These are phyloP conservation scores for Epichloe amarillans DNA, from an alignment of 2,329 filamentous ascomycete species.

Conservation along the genomic window DNA sequence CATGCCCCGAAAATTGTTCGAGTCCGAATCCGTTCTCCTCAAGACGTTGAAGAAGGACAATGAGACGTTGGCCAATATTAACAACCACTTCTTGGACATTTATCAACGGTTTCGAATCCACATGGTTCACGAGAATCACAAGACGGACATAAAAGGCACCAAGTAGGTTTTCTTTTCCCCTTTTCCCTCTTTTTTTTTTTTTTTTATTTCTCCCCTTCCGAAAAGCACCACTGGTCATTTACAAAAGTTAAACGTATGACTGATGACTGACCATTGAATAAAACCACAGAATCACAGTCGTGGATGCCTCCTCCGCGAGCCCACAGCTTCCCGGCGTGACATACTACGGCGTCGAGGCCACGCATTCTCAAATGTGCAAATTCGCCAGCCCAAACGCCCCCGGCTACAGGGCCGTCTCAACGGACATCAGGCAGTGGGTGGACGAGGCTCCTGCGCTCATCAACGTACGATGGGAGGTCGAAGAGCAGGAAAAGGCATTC, in stretches of 20 bases:
- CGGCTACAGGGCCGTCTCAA: slow-evolving; percentile 44
- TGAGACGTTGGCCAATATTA: slow-evolving; percentile 62
- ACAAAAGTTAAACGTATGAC: too few species aligned
- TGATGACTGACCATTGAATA: too few species aligned
- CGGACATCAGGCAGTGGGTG: slow-evolving; percentile 37
- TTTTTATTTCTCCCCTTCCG: too few species aligned
- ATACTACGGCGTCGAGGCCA: slow-evolving; percentile 61
- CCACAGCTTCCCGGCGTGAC: slow-evolving; percentile 56
- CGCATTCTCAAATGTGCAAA: slow-evolving; percentile 61
- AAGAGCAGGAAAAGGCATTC: slow-evolving; percentile 37
- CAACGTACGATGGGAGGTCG: slow-evolving; percentile 43
- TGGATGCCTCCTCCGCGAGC: slow-evolving; percentile 56
- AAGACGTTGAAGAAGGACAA: slow-evolving; percentile 60
- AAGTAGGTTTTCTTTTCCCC: slow-evolving; percentile 22
- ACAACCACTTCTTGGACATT: slow-evolving; percentile 57
- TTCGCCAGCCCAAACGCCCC: slow-evolving; percentile 51
- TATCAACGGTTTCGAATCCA: slow-evolving; percentile 59
- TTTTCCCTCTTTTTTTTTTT: too few species aligned
- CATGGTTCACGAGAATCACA: slow-evolving; percentile 64
- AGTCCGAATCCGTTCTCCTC: slow-evolving; percentile 54
- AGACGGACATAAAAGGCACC: slow-evolving; percentile 53
- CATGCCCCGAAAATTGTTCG: slow-evolving; percentile 51
- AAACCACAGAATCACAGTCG: slow-evolving; percentile 38
- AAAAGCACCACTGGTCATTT: too few species aligned
- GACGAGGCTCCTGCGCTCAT: slow-evolving; percentile 41